These are phyloP conservation scores for Ulmus americana DNA, from an alignment of 331 rosid genomes.

Conservation along the genomic window DNA sequence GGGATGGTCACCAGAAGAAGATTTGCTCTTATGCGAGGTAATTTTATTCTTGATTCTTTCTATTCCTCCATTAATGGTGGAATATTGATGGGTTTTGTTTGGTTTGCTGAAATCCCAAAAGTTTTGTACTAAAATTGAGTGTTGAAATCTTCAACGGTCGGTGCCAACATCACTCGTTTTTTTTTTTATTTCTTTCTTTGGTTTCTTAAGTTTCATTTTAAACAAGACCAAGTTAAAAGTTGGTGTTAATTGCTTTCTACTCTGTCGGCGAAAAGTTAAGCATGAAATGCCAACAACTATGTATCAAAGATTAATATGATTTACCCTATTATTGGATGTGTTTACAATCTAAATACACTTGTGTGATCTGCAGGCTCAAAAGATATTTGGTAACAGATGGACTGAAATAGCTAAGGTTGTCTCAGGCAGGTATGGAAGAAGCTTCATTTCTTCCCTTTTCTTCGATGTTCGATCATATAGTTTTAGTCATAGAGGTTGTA, in stretches of 20 bases:
- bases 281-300: not conserved
- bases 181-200: not conserved
- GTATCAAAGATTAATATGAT: not conserved
- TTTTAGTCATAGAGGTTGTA: not conserved
- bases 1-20: slow-evolving; percentile 99
- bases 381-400: slow-evolving; percentile 93
- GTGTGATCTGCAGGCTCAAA: slow-evolving; percentile 72
- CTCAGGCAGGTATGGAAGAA: slow-evolving; percentile 78
- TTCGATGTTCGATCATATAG: not conserved
- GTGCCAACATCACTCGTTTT: not conserved
- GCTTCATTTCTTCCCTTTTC: slow-evolving; percentile 5
- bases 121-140: not conserved
- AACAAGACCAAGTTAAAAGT: slow-evolving; percentile 4
- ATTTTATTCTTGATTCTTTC: slow-evolving; percentile 4
- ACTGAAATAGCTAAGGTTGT: slow-evolving; percentile 99
- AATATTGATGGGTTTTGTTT: slow-evolving; percentile 7
- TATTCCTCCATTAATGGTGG: not conserved
- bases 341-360: slow-evolving; percentile 26
- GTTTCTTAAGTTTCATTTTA: not conserved
- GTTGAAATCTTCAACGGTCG: not conserved
- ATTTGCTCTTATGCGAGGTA: slow-evolving; percentile 93
- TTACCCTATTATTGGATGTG: slow-evolving; percentile 27
- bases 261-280: slow-evolving; percentile 17
- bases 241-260: slow-evolving; percentile 8
- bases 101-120: not conserved